Evolutionary conservation across 257 asterid species (phyloP).

Genomic region (Nemophila menziesii): DNA sequence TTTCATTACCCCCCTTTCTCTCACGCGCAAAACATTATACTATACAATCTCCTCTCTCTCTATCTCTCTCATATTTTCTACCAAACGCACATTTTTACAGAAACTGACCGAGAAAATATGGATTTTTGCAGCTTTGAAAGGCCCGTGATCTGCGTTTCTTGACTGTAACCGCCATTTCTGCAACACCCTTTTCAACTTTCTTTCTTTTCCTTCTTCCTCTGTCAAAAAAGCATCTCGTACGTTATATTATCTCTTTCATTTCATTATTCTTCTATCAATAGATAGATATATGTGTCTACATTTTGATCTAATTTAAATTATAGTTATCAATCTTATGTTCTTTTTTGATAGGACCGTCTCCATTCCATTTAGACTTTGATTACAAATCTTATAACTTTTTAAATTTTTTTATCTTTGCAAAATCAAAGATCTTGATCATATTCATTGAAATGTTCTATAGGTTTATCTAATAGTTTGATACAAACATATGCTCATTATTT

Average conservation of each 20-base stretch:
- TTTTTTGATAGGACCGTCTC: neutral
- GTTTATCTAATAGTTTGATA: neutral
- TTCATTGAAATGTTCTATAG: neutral
- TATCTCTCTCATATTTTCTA: neutral
- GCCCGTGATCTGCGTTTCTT: slow-evolving; percentile 1
- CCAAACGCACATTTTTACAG: neutral
- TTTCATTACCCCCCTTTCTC: neutral
- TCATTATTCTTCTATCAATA: neutral
- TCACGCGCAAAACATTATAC: neutral
- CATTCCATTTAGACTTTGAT: neutral
- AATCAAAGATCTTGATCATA: neutral
- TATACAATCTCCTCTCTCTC: neutral
- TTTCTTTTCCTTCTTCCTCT: too few relatives aligned
- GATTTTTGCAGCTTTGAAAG: slow-evolving; percentile 1
- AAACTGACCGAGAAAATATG: neutral
- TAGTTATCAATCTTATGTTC: neutral
- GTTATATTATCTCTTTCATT: neutral
- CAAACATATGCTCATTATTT: neutral
- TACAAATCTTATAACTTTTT: neutral
- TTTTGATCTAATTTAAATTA: neutral
- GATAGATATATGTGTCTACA: neutral
- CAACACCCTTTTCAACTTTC: neutral
- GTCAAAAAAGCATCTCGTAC: too few relatives aligned
- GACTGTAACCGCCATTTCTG: neutral
- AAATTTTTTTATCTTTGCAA: neutral